Percentiles rank a stretch among this genome's conserved stretches.
These are phyloP conservation scores for Starmerella potacharoeniae DNA, from an alignment of 805 yeast genomes.

Conservation along the genomic window DNA sequence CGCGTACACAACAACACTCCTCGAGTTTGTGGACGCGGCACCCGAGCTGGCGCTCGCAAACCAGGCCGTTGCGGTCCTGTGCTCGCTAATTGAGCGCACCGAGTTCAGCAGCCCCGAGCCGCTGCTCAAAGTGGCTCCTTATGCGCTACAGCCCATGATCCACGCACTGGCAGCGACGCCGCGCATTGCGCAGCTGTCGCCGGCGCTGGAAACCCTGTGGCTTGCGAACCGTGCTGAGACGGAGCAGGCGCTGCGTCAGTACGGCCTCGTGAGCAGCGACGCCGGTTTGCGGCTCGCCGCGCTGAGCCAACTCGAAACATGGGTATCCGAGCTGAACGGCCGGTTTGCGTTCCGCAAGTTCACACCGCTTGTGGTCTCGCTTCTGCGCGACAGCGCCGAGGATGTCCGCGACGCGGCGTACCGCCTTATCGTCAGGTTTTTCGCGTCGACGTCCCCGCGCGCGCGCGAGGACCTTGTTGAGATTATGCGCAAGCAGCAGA, in stretches of 20 bases:
- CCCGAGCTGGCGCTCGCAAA: background rate
- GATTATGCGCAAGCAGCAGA: constrained; percentile 31
- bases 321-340: constrained; percentile 24
- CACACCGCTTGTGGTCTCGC: constrained; percentile 27
- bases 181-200: background rate
- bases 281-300: constrained; percentile 23
- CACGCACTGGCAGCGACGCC: background rate
- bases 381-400: constrained; percentile 24
- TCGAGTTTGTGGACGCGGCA: background rate
- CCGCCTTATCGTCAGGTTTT: constrained; percentile 31
- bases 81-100: background rate
- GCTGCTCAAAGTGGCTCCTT: background rate
- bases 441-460: constrained; percentile 29
- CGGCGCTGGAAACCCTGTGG: constrained; percentile 27
- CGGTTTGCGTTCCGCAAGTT: constrained; percentile 27
- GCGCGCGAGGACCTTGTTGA: constrained; percentile 38
- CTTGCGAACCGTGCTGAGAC: constrained; percentile 28
- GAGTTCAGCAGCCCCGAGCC: background rate
- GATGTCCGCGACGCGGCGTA: constrained; percentile 23
- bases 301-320: constrained; percentile 21
- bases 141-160: constrained; percentile 1
- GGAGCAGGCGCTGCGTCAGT: constrained; percentile 26
- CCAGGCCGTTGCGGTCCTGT: background rate
- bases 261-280: constrained; percentile 25
- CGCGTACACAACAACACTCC: background rate